Evolutionary conservation across 257 asterid species (phyloP).

Genomic region (Echium plantagineum): DNA sequence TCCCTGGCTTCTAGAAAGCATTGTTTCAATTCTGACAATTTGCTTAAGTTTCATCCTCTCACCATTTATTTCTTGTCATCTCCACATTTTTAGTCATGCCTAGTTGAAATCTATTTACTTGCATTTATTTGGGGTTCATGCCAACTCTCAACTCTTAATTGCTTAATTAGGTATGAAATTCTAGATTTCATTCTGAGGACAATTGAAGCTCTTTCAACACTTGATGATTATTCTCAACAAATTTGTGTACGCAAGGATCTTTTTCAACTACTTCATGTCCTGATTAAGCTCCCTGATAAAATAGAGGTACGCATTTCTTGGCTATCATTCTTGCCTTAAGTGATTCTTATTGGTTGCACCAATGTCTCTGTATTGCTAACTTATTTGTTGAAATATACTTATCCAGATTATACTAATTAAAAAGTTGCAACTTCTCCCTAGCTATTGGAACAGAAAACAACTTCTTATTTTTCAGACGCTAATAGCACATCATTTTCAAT

Average conservation of each 20-base stretch:
- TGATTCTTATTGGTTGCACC: neutral
- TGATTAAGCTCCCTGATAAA: conserved; percentile 68
- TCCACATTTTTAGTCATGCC: neutral
- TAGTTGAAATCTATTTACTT: neutral
- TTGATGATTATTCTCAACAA: conserved; percentile 49
- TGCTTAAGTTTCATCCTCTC: neutral
- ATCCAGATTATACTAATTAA: no score
- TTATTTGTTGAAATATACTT: neutral
- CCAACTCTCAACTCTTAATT: conserved; percentile 6
- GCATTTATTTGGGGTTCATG: conserved; percentile 11
- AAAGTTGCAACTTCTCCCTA: no score
- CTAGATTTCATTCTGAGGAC: conserved; percentile 67
- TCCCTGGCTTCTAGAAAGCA: neutral
- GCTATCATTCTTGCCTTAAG: conserved; percentile 8
- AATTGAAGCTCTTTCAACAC: conserved; percentile 65
- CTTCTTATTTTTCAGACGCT: no score
- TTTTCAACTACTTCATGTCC: conserved; percentile 40
- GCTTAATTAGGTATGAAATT: conserved; percentile 47
- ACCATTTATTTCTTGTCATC: neutral
- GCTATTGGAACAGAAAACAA: no score
- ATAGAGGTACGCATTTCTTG: conserved; percentile 43
- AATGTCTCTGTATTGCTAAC: conserved; percentile 3
- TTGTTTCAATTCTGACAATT: neutral
- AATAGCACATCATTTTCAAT: no score
- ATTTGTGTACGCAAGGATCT: conserved; percentile 45